Conservation (phyloP, 1,139 yeast genomes). For the Kurtzmaniella quercitrusa region DNA sequence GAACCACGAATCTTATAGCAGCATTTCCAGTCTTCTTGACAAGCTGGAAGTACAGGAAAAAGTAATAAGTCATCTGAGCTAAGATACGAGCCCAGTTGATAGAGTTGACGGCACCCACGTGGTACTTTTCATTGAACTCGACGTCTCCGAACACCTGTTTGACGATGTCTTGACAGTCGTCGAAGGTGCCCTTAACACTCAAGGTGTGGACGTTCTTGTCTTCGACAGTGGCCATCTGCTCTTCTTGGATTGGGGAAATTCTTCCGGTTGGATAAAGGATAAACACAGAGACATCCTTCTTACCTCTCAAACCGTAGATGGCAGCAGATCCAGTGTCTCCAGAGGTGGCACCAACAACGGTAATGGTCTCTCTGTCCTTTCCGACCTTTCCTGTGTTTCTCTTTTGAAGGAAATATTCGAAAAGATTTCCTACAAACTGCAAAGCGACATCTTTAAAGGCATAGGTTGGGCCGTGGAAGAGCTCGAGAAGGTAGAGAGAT, state of each 20-base stretch:
- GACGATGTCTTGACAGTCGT: conserved; percentile 96
- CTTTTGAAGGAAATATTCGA: conserved; percentile 84
- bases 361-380: conserved; percentile 68
- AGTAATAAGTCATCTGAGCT: conserved; percentile 96
- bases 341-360: conserved; percentile 98
- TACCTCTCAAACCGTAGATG: conserved; percentile 93
- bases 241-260: conserved; percentile 96
- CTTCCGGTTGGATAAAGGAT: conserved; percentile 96
- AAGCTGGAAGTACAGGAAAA: conserved; percentile 82
- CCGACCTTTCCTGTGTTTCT: conserved; percentile 58
- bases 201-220: conserved; percentile 92
- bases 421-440: conserved; percentile 94
- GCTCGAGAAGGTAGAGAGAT: conserved; percentile 73
- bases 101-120: conserved; percentile 96
- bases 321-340: conserved; percentile 99
- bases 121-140: conserved; percentile 83
- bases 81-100: conserved; percentile 98
- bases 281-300: conserved; percentile 93
- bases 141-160: conserved; percentile 88
- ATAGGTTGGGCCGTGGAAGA: conserved; percentile 98
- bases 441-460: conserved; percentile 98
- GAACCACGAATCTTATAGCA: conserved; percentile 82
- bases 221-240: conserved; percentile 97
- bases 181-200: conserved; percentile 93
- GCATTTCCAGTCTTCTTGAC: conserved; percentile 36